Evolutionary conservation across 2,329 filamentous ascomycete genomes (phyloP).

Genomic region (Dryadomyces quercus-mongolicae): DNA sequence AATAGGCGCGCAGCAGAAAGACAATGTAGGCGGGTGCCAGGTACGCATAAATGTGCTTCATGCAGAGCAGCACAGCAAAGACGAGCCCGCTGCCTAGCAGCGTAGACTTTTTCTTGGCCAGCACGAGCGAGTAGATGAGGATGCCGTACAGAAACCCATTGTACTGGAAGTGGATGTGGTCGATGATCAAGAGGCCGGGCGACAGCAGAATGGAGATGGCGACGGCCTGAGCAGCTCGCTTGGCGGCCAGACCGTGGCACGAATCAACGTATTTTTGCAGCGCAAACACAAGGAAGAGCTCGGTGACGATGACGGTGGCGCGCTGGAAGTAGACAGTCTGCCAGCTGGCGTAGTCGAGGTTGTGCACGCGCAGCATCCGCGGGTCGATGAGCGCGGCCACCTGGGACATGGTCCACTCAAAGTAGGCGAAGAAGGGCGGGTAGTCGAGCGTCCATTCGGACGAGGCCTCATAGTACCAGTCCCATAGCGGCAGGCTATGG

Average conservation of each 20-base stretch:
- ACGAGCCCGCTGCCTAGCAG: slow-evolving; percentile 67
- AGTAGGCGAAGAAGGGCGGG: slow-evolving; percentile 93
- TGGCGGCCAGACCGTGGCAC: slow-evolving; percentile 44
- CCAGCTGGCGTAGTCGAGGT: slow-evolving; percentile 81
- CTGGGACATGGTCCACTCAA: slow-evolving; percentile 87
- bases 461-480: slow-evolving; percentile 96
- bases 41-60: slow-evolving; percentile 98
- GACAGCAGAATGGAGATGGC: slow-evolving; percentile 85
- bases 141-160: slow-evolving; percentile 95
- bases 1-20: slow-evolving; percentile 81
- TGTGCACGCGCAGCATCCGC: slow-evolving; percentile 68
- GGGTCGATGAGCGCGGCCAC: slow-evolving; percentile 66
- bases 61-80: slow-evolving; percentile 76
- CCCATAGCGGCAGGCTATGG: slow-evolving; percentile 68
- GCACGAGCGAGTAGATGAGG: slow-evolving; percentile 72
- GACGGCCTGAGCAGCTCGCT: slow-evolving; percentile 68
- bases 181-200: slow-evolving; percentile 88
- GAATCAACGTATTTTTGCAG: slow-evolving; percentile 70
- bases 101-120: slow-evolving; percentile 64
- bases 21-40: slow-evolving; percentile 93
- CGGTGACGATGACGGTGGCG: slow-evolving; percentile 72
- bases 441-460: slow-evolving; percentile 99
- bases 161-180: slow-evolving; percentile 98
- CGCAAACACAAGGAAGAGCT: slow-evolving; percentile 73
- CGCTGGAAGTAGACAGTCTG: slow-evolving; percentile 90